phyloP scores from a whole-genome alignment of 441 rosid species.

The Populus hybrid region DNA sequence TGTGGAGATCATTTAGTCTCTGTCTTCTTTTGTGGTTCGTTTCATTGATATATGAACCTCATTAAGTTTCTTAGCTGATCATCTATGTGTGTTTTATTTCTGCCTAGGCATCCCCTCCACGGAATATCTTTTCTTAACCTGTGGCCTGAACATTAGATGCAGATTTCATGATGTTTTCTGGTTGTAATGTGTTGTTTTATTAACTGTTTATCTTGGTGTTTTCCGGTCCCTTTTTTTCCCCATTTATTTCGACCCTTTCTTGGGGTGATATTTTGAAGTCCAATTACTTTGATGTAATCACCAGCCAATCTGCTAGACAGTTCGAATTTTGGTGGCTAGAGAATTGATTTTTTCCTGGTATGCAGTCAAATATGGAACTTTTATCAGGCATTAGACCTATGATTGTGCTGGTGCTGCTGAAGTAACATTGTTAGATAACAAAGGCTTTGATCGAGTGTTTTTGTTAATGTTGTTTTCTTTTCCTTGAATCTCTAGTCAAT shows the following conservation, averaged over 20 bases:
- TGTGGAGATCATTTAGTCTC: background rate
- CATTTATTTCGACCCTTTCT: background rate
- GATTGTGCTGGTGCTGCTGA: background rate
- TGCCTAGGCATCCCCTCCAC: background rate
- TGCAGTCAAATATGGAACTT: background rate
- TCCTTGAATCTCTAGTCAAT: conserved; percentile 40
- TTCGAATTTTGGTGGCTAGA: background rate
- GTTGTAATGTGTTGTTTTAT: background rate
- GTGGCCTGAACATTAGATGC: background rate
- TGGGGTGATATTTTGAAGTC: background rate
- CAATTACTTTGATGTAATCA: background rate
- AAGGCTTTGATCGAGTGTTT: background rate
- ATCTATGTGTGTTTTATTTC: background rate
- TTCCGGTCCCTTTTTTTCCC: background rate
- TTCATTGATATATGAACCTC: background rate
- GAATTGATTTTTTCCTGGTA: background rate
- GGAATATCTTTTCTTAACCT: background rate
- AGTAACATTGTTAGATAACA: background rate
- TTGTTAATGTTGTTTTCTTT: conserved; percentile 2
- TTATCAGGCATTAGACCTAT: background rate
- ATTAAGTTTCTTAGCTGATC: background rate
- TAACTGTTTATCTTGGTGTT: background rate
- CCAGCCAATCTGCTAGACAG: background rate
- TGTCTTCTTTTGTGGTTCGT: background rate
- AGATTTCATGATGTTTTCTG: background rate